These are phyloP conservation scores for Ganoderma lucidum DNA, from an alignment of 1,284 basidiomycete species.

Conservation along the genomic window DNA sequence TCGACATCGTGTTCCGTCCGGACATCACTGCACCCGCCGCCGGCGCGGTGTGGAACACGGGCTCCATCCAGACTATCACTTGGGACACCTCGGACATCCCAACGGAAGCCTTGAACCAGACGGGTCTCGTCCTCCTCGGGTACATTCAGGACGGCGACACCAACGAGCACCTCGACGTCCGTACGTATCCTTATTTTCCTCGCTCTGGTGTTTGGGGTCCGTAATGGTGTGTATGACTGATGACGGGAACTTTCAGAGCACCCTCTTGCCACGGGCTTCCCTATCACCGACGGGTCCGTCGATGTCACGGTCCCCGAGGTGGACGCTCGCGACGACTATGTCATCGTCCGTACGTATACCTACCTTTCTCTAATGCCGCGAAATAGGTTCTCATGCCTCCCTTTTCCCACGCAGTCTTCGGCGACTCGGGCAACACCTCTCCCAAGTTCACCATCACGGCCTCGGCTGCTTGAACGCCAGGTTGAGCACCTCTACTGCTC, in stretches of 20 bases:
- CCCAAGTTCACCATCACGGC: conserved; percentile 42
- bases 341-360: conserved; percentile 48
- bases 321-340: conserved; percentile 41
- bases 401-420: conserved; percentile 37
- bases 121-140: conserved; percentile 50
- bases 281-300: conserved; percentile 42
- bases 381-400: conserved; percentile 16
- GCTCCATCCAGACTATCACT: conserved; percentile 47
- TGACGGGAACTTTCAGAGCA: conserved; percentile 35
- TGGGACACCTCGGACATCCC: conserved; percentile 53
- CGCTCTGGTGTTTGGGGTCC: not conserved
- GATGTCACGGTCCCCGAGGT: conserved; percentile 46
- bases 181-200: conserved; percentile 40
- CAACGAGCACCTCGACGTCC: conserved; percentile 50
- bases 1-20: conserved; percentile 55
- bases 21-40: conserved; percentile 46
- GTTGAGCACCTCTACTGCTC: not conserved
- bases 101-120: conserved; percentile 35
- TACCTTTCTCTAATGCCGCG: not conserved
- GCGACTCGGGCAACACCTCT: conserved; percentile 48
- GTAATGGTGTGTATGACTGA: not conserved
- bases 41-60: conserved; percentile 47
- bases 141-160: conserved; percentile 34
- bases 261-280: conserved; percentile 48
- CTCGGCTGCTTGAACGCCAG: not conserved